Base-by-base conservation (phyloP, 257 asterid genomes). In the Solanum corneliomulleri region DNA sequence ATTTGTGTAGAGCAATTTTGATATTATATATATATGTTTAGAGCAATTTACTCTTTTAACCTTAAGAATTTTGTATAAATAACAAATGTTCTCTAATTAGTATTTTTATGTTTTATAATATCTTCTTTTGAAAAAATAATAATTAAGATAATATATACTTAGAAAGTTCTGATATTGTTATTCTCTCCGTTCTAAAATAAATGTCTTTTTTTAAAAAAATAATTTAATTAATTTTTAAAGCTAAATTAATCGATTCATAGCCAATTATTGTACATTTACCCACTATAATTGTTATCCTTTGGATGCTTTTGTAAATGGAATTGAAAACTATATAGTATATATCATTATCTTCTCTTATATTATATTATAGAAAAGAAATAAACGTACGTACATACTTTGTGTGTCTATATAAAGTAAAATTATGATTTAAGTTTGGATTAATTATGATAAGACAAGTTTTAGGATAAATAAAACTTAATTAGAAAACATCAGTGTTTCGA, bases 1-100 rank as follows among this genome's bases (percentile, higher is more conserved):
- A 10, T 33, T 18, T 74, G 31, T 37, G 49, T 37, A 74, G 31
- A 37, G 49, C 31, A 74, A 74, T 74, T 80, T 47, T 80, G 66
- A 80, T 80, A 80, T 27, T 27, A 78, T 10, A 45, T 15, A 45
- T 15, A 45, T 44, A 78, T 45, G 25, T 45, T 45, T 80, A 80
- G 84, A 47, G 66, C 8, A 78, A 47, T 80, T 27, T 45, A 44
- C 84, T 80, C 42, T 45, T 78, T 47, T 78, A 27, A 45, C 84
- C 84, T 80, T 45, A 23, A 47, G 84, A 76, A 29, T 80, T 27
- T 56, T 80, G 60, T 15, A 80, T 70, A 78, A 78, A 44, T 78
- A 78, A 78, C 84, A 27, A 44, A 27, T 78, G 84, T 42, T 44
- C 83, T 71, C 78, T 33, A 71, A 33, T 33, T 71, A 3, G 23